Base-by-base conservation (phyloP, 345 rosid genomes). In the Rhodomyrtus tomentosa region DNA sequence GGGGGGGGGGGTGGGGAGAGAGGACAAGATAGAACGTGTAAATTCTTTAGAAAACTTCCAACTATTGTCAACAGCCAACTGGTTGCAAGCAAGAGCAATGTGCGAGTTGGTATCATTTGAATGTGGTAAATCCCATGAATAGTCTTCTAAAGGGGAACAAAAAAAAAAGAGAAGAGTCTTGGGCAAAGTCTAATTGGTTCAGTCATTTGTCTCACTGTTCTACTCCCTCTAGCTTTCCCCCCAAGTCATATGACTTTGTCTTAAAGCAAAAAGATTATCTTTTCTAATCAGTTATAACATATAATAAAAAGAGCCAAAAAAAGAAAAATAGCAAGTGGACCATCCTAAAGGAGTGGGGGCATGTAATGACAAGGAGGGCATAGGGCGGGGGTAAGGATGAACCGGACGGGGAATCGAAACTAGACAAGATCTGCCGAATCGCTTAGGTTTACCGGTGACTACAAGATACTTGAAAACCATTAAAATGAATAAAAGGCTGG, bases 351-450 rank as follows among this genome's bases (percentile, higher is more conserved):
- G 24, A 68, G 68, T 56, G 7, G 7, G 24, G 74, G 42, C 22
- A 32, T 32, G 11, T 7, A 24, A 68, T 68, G 76, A n/a, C 76
- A 62, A 62, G 74, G 76, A 68, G 42, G 45, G 45, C 11, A 32
- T 32, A 62, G 11, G 40, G 76, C 3, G 24, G 3, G 10, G 45
- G 24, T 18, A 62, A 22, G 76, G 24, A 68, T 36, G 24, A 68
- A 16, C 13, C 0, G 0, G 32, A 32, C 0, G 1, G 7, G 76
- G 24, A 12, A 16, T 16, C 6, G 0, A 8, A 68, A 32, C 24
- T 16, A 68, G 76, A 68, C 2, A 6, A 68, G 76, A 68, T 68
- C 13, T 3, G 3, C 24, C 24, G 12, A 10, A 62, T 62, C 22
- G 10, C 1, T 62, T 16, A 62, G 24, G 21, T 32, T 8, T 10